Conservation (phyloP, 192 early-diverging fungal species). For the Entomortierella parvispora region DNA sequence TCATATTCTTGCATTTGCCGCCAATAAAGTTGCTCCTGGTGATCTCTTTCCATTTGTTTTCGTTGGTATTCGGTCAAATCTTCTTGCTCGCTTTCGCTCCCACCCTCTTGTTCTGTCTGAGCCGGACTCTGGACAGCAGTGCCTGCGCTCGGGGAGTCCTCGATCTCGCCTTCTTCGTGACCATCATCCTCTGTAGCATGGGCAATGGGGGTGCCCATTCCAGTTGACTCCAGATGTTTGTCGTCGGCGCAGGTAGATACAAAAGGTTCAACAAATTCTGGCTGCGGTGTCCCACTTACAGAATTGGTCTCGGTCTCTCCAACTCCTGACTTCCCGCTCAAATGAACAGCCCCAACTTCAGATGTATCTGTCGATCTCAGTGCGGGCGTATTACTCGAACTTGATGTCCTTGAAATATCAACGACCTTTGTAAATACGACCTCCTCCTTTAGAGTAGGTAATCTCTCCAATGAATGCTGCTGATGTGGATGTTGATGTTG, state of each 20-base stretch:
- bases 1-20: slow-evolving; percentile 12
- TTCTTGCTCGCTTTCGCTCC: background rate
- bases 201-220: slow-evolving; percentile 22
- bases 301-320: background rate
- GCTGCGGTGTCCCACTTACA: too few species aligned
- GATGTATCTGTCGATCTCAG: too few species aligned
- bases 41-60: slow-evolving; percentile 16
- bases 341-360: too few species aligned
- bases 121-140: slow-evolving; percentile 2
- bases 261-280: too few species aligned
- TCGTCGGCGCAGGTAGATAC: too few species aligned
- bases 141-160: slow-evolving; percentile 33
- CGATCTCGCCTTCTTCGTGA: slow-evolving; percentile 32
- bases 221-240: too few species aligned
- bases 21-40: slow-evolving; percentile 29
- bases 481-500: background rate
- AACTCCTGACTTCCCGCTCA: background rate
- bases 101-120: background rate
- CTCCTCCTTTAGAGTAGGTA: background rate
- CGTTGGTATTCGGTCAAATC: background rate
- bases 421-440: too few species aligned
- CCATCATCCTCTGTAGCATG: background rate
- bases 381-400: too few species aligned
- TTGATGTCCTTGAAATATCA: too few species aligned
- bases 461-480: background rate